Conservation (phyloP, 352 stramenopile genomes). For the Phytophthora ramorum region DNA sequence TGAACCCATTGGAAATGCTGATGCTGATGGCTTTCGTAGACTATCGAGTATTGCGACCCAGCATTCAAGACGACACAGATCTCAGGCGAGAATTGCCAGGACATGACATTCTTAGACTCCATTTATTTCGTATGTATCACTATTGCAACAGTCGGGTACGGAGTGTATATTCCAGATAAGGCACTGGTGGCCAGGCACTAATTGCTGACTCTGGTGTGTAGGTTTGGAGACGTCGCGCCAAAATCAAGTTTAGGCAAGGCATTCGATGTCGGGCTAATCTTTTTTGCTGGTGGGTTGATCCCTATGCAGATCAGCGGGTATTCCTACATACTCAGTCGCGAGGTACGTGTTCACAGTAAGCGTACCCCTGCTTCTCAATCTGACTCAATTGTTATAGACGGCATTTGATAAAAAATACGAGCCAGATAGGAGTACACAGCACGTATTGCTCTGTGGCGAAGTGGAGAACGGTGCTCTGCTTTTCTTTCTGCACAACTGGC, state of each 20-base stretch:
- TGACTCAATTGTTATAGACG: conserved; percentile 46
- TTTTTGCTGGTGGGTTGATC: conserved; percentile 74
- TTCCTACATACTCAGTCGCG: conserved; percentile 74
- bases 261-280: conserved; percentile 74
- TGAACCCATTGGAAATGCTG: background rate
- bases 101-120: conserved; percentile 77
- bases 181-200: background rate
- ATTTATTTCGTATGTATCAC: conserved; percentile 90
- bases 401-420: conserved; percentile 84
- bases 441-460: conserved; percentile 83
- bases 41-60: conserved; percentile 69
- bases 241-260: conserved; percentile 68
- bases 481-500: conserved; percentile 85
- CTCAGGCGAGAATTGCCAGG: conserved; percentile 54
- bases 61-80: conserved; percentile 20
- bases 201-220: conserved; percentile 12
- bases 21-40: conserved; percentile 28
- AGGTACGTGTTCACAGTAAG: conserved; percentile 39
- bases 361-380: background rate
- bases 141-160: conserved; percentile 81
- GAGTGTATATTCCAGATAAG: background rate
- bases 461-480: conserved; percentile 71
- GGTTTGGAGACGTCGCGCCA: conserved; percentile 79
- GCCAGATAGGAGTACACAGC: conserved; percentile 65
- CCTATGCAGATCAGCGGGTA: conserved; percentile 73